Evolutionary conservation across 495 filamentous ascomycete species (phyloP).

Genomic region (Penicillium crystallinum): DNA sequence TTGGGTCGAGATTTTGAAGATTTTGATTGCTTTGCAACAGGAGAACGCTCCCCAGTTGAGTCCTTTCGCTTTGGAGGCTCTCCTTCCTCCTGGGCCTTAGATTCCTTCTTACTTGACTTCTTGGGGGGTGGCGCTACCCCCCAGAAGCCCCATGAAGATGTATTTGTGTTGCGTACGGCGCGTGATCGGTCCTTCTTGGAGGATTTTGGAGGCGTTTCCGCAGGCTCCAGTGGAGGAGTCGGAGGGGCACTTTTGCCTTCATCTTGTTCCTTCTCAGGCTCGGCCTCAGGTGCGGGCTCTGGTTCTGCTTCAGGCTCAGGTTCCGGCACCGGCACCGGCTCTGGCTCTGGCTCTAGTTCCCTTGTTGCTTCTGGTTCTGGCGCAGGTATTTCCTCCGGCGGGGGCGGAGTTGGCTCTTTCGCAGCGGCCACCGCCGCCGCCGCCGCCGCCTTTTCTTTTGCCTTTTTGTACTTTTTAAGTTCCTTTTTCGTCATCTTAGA

Average conservation of each 20-base stretch:
- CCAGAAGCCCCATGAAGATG: constrained; percentile 57
- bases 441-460: constrained; percentile 6
- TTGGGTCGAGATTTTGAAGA: constrained; percentile 36
- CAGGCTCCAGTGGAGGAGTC: constrained; percentile 51
- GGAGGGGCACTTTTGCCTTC: constrained; percentile 35
- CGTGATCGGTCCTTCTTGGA: constrained; percentile 56
- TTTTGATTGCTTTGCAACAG: constrained; percentile 44
- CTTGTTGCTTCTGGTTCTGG: constrained; percentile 17
- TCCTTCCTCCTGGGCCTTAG: constrained; percentile 25
- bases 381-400: constrained; percentile 24
- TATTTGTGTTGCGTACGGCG: constrained; percentile 44
- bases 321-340: constrained; percentile 3
- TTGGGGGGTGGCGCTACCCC: constrained; percentile 46
- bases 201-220: constrained; percentile 35
- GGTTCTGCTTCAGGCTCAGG: not conserved
- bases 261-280: constrained; percentile 14
- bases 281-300: not conserved
- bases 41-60: constrained; percentile 12
- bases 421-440: constrained; percentile 50
- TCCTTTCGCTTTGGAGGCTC: constrained; percentile 18
- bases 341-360: constrained; percentile 13
- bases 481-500: constrained; percentile 28
- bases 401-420: constrained; percentile 60
- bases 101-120: constrained; percentile 42
- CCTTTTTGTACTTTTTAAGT: constrained; percentile 32